Evolutionary conservation across 139 green algal genomes (phyloP), one percentile per base, ranked within the genome.

Genomic region (Gonium pectorale): DNA sequence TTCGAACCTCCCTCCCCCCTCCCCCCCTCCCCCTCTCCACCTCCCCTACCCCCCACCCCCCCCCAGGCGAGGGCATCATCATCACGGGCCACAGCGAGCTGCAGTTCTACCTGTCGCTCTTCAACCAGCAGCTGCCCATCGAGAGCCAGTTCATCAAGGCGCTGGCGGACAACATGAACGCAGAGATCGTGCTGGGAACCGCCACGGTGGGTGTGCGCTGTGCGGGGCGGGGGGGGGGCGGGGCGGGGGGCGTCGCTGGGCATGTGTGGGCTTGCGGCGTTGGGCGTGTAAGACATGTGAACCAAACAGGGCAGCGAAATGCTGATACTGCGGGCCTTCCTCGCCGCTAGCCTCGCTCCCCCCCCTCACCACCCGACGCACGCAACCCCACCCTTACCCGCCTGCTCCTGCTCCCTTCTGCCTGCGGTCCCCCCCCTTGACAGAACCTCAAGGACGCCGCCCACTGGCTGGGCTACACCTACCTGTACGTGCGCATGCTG

Each of bases 101-200:
- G 90, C 97, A 99, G 93, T 99, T 97, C 89, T 99, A 99, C 94
- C 94, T 99, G 49, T 97, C 92, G 35, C 93, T 99, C 15, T 95
- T 99, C 89, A 99, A 99, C 92, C 91, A 95, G 93, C 97, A 99
- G 93, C 95, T 99, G 86, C 97, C 97, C 43, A 98, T 99, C 51
- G 97, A 99, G 94, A 95, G 85, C 85, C 97, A 99, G 92, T 97
- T 96, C 68, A 89, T 99, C 15, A 87, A 69, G 49, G 93, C 91
- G 33, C 90, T 99, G 37, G 82, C 96, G 7, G 96, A 99, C 92
- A 97, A 95, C 86, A 90, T 99, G 26, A 99, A 99, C 72, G 97
- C 97, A 6, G 97, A 99, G 94, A 86, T 99, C 24, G 97, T 99
- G 71, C 91, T 99, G 80, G 96, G 97, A 19, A 97, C 93, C 0